Base-by-base conservation (phyloP, 805 yeast species). In the Groenewaldozyma tartarivorans region DNA sequence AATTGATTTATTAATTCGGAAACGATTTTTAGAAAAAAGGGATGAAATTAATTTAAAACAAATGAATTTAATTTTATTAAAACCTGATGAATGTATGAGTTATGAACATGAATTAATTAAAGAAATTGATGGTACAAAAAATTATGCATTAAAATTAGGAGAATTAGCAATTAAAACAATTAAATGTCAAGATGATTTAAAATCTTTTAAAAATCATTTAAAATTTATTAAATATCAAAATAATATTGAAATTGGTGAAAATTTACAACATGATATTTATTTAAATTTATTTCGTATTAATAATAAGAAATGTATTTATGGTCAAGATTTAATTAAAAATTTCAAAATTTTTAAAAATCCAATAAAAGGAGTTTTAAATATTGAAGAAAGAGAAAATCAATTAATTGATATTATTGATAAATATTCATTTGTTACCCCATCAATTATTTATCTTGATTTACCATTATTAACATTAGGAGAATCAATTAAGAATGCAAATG, bases 401-500 rank as follows among this genome's bases (percentile, higher is more conserved):
- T 13, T 24, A 13, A 13, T 7, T 9, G 13, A 13, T 13, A 36
- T 50, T 24, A 31, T 50, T n/a, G 33, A 39, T n/a, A 33, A 36
- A 46, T 92, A 70, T 61, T 84, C 94, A 0, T 90, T 84, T 48
- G 72, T 90, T 3, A 92, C 97, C 0, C 98, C 99, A 0, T 67
- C 78, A 2, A 95, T 76, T 3, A 94, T 87, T 2, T 71, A 85
- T 1, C 66, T 83, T 39, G 90, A 87, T 55, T 69, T 80, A 71
- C 56, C 67, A 1, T 47, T 47, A 29, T 37, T 55, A 38, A 33
- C 46, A 9, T 47, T 53, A 1, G 61, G 60, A 2, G 20, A 34
- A 2, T 13, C 17, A 4, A 34, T 39, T 18, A 17, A 19, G 3
- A n/a, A n/a, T n/a, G n/a, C n/a, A n/a, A 27, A 37, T 27, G 16